A percentile compares a stretch with the other conserved stretches of the same genome.
These are phyloP conservation scores for Glycine latifolia DNA, from an alignment of 306 rosid species.

Conservation along the genomic window DNA sequence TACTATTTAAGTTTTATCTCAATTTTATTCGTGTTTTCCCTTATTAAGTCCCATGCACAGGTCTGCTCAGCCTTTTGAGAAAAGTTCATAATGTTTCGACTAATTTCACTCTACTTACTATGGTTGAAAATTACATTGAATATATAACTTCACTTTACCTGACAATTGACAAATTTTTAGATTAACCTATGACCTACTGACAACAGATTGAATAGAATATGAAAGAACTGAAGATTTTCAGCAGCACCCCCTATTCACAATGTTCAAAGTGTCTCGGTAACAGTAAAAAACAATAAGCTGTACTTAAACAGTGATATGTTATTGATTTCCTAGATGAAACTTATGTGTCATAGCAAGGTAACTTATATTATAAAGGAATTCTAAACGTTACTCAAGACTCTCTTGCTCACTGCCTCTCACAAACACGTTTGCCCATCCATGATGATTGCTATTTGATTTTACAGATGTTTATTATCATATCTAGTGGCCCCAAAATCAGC, in stretches of 20 bases:
- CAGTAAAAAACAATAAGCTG: not conserved
- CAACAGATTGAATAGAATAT: not conserved
- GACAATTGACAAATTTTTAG: not conserved
- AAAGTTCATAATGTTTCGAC: not conserved
- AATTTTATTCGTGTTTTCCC: slow-evolving; percentile 28
- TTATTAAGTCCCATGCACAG: not conserved
- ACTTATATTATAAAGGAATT: slow-evolving; percentile 4
- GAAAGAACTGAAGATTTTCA: not conserved
- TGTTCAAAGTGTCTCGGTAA: too few relatives aligned
- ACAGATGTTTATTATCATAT: slow-evolving; percentile 23
- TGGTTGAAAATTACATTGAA: not conserved
- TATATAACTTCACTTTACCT: not conserved
- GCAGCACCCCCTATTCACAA: not conserved
- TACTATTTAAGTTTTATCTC: not conserved
- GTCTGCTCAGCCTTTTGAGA: not conserved
- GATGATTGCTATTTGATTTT: slow-evolving; percentile 13
- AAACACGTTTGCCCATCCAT: slow-evolving; percentile 27
- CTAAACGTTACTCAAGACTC: not conserved
- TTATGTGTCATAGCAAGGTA: not conserved
- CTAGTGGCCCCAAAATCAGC: not conserved
- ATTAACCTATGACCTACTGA: not conserved
- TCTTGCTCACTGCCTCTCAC: not conserved
- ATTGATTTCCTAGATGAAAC: not conserved
- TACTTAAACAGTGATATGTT: not conserved
- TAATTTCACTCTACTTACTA: not conserved